These are phyloP conservation scores for Citrus cavaleriei DNA, from an alignment of 345 rosid species.

Conservation along the genomic window DNA sequence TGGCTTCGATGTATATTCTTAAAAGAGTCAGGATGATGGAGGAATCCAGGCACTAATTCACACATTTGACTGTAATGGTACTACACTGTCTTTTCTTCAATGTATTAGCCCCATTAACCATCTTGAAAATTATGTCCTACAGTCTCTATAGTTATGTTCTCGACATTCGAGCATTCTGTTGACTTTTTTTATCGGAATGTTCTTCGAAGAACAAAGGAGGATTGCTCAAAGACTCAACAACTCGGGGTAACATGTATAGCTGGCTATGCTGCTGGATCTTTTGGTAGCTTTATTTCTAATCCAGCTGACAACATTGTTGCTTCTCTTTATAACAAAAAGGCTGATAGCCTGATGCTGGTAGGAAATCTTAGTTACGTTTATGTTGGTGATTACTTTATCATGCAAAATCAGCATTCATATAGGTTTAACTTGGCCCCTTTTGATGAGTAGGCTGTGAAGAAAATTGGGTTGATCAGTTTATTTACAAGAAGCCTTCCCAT, in stretches of 20 bases:
- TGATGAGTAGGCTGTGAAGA: constrained; percentile 46
- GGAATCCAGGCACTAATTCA: not conserved
- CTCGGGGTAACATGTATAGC: constrained; percentile 76
- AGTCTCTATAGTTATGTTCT: constrained; percentile 73
- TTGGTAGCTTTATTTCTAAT: constrained; percentile 54
- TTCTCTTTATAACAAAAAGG: constrained; percentile 50
- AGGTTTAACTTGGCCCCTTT: constrained; percentile 3
- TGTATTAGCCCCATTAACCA: not conserved
- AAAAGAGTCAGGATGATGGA: not conserved
- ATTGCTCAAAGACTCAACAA: constrained; percentile 60
- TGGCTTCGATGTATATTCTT: not conserved
- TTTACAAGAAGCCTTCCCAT: constrained; percentile 65
- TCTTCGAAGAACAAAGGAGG: constrained; percentile 45
- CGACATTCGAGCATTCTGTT: constrained; percentile 73
- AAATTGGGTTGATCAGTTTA: constrained; percentile 50
- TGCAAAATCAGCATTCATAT: not conserved
- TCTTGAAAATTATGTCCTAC: constrained; percentile 14
- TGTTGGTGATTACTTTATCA: not conserved
- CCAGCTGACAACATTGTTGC: constrained; percentile 64
- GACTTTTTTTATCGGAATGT: constrained; percentile 47
- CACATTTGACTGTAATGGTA: not conserved
- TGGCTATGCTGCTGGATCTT: constrained; percentile 72
- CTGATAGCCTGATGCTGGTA: constrained; percentile 44
- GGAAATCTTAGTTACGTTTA: not conserved
- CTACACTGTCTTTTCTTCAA: not conserved